Evolutionary conservation across 2,329 filamentous ascomycete genomes (phyloP), one percentile per base, ranked within the genome.

Genomic region (Fusarium marasasianum): DNA sequence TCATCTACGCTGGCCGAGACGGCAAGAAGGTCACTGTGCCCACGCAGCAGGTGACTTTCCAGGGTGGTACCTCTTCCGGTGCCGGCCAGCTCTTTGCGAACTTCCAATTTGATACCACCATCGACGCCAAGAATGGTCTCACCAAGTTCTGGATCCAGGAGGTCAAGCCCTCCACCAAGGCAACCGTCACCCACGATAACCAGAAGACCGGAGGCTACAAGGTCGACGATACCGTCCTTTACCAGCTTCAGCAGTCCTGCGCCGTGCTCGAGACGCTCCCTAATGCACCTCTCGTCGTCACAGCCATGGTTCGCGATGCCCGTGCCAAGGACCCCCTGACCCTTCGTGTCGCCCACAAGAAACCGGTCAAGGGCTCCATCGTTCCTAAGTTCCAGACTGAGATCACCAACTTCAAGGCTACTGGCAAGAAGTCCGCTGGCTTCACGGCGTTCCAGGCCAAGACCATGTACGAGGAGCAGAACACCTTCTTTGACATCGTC

Each of bases 91-190:
- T 11, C 2, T 83, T 83, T 48, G 55, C 69, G 2, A 82, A 76
- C 71, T 83, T 76, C 61, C 76, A 81, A 61, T 83, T 81, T 55
- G 60, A 67, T 6, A 74, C 77, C 8, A 43, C 67, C 10, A 44
- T 83, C 18, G 64, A 77, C 17, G 31, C 56, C 38, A 63, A 58
- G n/a, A 71, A 68, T 1, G 80, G 80, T 8, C 79, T 82, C 67
- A 78, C 75, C 70, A 79, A 75, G 51, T 82, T 83, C 63, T 61
- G 76, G 66, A 76, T 83, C 17, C 72, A 80, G 43, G 43, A 80
- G 40, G 75, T 65, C 15, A 77, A 71, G 10, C 68, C 74, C 1
- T 76, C 73, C 1, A 79, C 77, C 24, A 72, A 70, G 13, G 76
- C 66, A 8, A 77, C 64, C 5, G 70, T 74, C 8, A 75, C 72